Conservation (phyloP, 2,329 filamentous ascomycete species). For the Shiraia sp. region DNA sequence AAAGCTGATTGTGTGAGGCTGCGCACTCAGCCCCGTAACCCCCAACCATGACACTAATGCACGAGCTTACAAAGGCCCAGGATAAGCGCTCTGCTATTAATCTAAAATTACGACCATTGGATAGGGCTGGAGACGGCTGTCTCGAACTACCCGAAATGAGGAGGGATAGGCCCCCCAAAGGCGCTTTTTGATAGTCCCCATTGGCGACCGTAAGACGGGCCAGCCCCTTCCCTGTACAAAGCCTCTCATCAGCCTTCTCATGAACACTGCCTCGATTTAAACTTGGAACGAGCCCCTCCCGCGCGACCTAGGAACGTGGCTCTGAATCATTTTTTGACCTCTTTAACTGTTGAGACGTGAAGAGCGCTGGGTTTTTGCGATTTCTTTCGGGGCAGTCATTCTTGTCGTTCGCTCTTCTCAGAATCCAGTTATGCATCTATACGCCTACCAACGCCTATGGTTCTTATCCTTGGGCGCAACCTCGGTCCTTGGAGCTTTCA, state of each 20-base stretch:
- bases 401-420: neutral
- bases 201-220: neutral
- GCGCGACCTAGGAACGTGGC: neutral
- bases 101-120: neutral
- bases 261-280: slow-evolving; percentile 7
- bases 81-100: too few species aligned
- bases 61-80: too few species aligned
- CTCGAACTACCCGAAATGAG: neutral
- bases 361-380: neutral
- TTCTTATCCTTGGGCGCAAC: neutral
- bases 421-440: neutral
- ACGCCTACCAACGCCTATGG: neutral
- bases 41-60: too few species aligned
- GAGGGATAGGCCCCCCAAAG: neutral
- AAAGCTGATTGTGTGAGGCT: neutral
- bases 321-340: too few species aligned
- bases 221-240: too few species aligned
- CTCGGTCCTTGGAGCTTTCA: slow-evolving; percentile 1
- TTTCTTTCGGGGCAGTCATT: neutral
- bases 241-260: neutral
- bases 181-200: neutral
- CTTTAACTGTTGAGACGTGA: neutral
- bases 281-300: slow-evolving; percentile 1
- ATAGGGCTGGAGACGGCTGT: neutral
- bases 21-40: neutral